These are phyloP conservation scores for Sclerotinia minor DNA, from an alignment of 2,329 filamentous ascomycete genomes.

Conservation along the genomic window DNA sequence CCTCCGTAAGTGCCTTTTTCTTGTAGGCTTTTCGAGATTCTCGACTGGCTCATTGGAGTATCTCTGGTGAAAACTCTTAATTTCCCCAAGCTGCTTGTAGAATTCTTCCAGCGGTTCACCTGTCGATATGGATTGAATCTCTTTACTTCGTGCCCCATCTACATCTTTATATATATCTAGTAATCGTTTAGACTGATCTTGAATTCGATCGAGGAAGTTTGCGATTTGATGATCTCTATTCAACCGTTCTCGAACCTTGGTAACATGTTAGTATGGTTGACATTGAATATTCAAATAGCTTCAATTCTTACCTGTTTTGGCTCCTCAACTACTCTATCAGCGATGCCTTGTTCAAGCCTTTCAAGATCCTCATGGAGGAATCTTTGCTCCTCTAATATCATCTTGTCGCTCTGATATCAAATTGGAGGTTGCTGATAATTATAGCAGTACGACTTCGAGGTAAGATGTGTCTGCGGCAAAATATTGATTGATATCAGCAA, in stretches of 20 bases:
- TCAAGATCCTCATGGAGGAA: conserved; percentile 96
- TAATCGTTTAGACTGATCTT: conserved; percentile 78
- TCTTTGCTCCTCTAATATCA: conserved; percentile 92
- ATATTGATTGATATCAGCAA: conserved; percentile 9
- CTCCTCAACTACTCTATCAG: conserved; percentile 84
- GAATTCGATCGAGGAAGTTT: conserved; percentile 82
- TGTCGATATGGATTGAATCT: conserved; percentile 79
- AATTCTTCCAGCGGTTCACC: conserved; percentile 90
- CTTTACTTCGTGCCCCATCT: conserved; percentile 68
- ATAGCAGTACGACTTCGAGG: neutral
- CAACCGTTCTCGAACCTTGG: conserved; percentile 80
- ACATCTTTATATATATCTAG: conserved; percentile 82
- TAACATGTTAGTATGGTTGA: neutral
- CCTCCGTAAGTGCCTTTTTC: conserved; percentile 62
- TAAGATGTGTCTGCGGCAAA: neutral
- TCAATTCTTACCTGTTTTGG: conserved; percentile 70
- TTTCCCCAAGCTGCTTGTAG: conserved; percentile 76
- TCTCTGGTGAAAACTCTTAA: conserved; percentile 83
- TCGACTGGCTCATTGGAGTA: conserved; percentile 96
- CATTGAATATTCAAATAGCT: neutral
- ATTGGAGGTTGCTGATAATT: neutral
- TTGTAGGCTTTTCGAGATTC: conserved; percentile 93
- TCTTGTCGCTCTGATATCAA: conserved; percentile 39
- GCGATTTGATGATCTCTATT: conserved; percentile 90
- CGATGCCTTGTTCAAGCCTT: conserved; percentile 89